Conservation (phyloP, 2,329 filamentous ascomycete species). For the Colletotrichum tofieldiae region DNA sequence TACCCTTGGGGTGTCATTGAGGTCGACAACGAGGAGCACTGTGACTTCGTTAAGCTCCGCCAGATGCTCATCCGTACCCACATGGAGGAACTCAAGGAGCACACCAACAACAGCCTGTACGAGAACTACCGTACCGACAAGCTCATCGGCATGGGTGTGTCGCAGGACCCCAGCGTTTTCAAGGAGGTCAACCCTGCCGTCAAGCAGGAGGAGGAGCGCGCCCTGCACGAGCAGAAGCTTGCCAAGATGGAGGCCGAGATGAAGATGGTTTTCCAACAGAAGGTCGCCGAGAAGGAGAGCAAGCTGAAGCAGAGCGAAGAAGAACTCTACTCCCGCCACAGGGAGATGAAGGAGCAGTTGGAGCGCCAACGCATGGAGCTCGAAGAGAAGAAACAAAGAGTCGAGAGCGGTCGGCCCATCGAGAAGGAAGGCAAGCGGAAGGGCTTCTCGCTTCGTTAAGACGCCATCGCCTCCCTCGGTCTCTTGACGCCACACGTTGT, state of each 20-base stretch:
- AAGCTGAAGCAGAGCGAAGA: conserved; percentile 99
- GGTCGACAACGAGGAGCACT: conserved; percentile 99
- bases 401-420: conserved; percentile 95
- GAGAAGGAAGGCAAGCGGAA: conserved; percentile 99
- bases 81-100: conserved; percentile 99
- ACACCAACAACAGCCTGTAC: conserved; percentile 99
- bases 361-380: conserved; percentile 95
- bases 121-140: conserved; percentile 99
- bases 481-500: conserved; percentile 32
- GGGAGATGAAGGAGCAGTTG: conserved; percentile 99
- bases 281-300: conserved; percentile 99
- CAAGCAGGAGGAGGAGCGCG: conserved; percentile 99
- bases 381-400: conserved; percentile 96
- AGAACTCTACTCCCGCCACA: conserved; percentile 96
- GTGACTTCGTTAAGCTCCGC: conserved; percentile 99
- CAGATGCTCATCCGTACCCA: conserved; percentile 99
- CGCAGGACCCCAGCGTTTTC: conserved; percentile 98
- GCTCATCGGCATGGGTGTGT: conserved; percentile 97
- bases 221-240: conserved; percentile 98
- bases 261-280: conserved; percentile 99
- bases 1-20: conserved; percentile 99
- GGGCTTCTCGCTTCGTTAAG: conserved; percentile 98
- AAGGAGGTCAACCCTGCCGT: conserved; percentile 99
- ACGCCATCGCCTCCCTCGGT: conserved; percentile 25
- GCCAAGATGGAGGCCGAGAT: conserved; percentile 99